Conservation (phyloP, 495 filamentous ascomycete genomes). For the Penicillium goetzii region DNA sequence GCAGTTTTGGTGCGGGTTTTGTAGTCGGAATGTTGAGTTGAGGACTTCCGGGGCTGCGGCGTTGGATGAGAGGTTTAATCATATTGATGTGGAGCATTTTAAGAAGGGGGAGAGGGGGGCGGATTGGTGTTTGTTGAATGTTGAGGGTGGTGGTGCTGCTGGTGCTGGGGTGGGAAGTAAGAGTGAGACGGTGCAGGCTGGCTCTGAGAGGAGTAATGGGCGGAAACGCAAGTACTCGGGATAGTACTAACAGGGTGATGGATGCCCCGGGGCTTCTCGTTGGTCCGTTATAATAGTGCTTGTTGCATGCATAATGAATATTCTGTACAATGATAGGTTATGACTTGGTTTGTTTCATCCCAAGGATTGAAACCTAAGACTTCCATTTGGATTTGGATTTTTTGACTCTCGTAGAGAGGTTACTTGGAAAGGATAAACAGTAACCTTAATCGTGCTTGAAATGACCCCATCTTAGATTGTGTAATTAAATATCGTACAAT, state of each 20-base stretch:
- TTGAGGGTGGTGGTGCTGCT: not conserved
- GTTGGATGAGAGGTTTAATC: conserved; percentile 80
- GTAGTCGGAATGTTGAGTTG: conserved; percentile 60
- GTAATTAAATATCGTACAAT: not conserved
- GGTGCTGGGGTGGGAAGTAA: not conserved
- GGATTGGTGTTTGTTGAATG: conserved; percentile 47
- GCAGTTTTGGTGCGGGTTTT: conserved; percentile 93
- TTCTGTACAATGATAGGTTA: conserved; percentile 16
- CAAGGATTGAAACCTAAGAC: not conserved
- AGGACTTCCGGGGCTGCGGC: conserved; percentile 58
- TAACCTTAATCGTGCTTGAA: too few species aligned
- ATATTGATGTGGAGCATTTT: conserved; percentile 80
- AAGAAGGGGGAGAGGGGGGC: conserved; percentile 54
- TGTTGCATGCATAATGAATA: conserved; percentile 5
- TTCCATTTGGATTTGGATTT: too few species aligned
- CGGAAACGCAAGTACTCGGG: conserved; percentile 36
- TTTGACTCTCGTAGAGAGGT: too few species aligned
- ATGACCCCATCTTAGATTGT: not conserved
- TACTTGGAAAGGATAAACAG: too few species aligned
- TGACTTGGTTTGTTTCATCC: not conserved
- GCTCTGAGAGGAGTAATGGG: conserved; percentile 10
- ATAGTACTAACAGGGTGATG: not conserved
- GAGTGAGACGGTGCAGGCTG: not conserved
- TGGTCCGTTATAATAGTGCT: conserved; percentile 8
- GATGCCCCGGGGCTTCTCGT: not conserved